Evolutionary conservation across 441 rosid genomes (phyloP).

Genomic region (Capsella rubella): DNA sequence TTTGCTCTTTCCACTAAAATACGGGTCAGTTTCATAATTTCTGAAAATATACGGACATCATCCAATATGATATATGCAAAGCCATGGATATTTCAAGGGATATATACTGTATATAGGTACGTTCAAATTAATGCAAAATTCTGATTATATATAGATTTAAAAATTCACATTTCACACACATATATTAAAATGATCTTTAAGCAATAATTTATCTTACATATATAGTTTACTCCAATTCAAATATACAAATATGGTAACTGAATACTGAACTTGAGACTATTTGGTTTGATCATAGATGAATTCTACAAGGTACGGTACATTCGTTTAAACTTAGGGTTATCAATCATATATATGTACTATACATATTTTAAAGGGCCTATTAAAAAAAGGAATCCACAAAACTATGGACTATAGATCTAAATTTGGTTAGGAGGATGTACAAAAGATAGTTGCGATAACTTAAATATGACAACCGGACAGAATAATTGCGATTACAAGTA

Average conservation of each 20-base stretch:
- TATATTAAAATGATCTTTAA: not conserved
- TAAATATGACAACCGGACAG: conserved; percentile 22
- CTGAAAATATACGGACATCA: conserved; percentile 25
- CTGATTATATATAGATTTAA: not conserved
- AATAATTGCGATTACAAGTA: conserved; percentile 31
- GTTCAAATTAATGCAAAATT: not conserved
- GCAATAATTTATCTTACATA: not conserved
- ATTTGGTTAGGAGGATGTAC: not conserved
- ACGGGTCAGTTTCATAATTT: conserved; percentile 34
- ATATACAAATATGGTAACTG: not conserved
- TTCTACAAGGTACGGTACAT: not conserved
- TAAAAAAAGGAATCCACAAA: not conserved
- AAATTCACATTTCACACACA: not conserved
- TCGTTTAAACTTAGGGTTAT: not conserved
- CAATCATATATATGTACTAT: not conserved
- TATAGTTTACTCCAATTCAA: not conserved
- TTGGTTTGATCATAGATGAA: not conserved
- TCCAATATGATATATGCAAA: not conserved
- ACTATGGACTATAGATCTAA: not conserved
- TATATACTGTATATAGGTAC: not conserved
- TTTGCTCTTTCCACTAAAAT: conserved; percentile 28
- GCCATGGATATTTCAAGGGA: conserved; percentile 14
- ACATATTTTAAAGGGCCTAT: not conserved
- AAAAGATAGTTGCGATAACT: not conserved
- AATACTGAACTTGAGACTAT: not conserved